These are phyloP conservation scores for Naegleria gruberi DNA, from an alignment of 208 protist species.

Conservation along the genomic window DNA sequence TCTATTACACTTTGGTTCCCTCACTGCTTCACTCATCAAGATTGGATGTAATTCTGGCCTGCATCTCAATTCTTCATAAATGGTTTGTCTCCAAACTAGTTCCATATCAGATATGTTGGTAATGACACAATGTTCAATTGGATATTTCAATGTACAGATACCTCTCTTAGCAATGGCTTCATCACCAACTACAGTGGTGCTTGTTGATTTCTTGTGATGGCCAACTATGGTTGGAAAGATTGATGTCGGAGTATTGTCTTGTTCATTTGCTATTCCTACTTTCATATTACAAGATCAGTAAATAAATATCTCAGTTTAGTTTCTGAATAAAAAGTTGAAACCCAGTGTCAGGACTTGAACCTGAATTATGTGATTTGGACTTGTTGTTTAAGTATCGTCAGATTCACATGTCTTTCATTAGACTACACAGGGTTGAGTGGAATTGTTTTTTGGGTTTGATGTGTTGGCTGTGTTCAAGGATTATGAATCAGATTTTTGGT, in stretches of 20 bases:
- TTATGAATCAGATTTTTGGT: no score
- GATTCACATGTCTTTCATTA: no score
- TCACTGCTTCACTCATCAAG: neutral
- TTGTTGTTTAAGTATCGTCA: no score
- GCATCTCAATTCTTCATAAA: neutral
- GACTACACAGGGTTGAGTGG: no score
- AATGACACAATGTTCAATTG: constrained; percentile 22
- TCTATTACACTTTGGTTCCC: constrained; percentile 10
- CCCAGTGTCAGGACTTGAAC: no score
- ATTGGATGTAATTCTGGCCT: neutral
- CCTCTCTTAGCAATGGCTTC: constrained; percentile 26
- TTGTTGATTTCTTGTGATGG: constrained; percentile 81
- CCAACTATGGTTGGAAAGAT: constrained; percentile 72
- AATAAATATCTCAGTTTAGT: no score
- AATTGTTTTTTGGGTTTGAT: no score
- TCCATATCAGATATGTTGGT: constrained; percentile 19
- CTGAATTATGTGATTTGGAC: no score
- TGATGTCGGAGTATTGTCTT: constrained; percentile 81
- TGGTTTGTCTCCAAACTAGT: neutral
- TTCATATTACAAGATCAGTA: no score
- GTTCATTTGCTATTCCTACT: neutral
- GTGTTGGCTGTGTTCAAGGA: no score
- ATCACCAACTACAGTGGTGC: constrained; percentile 36
- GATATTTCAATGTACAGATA: constrained; percentile 9
- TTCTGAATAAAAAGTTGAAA: no score